These are phyloP conservation scores for Mycena latifolia DNA, from an alignment of 768 basidiomycete genomes.

Conservation along the genomic window DNA sequence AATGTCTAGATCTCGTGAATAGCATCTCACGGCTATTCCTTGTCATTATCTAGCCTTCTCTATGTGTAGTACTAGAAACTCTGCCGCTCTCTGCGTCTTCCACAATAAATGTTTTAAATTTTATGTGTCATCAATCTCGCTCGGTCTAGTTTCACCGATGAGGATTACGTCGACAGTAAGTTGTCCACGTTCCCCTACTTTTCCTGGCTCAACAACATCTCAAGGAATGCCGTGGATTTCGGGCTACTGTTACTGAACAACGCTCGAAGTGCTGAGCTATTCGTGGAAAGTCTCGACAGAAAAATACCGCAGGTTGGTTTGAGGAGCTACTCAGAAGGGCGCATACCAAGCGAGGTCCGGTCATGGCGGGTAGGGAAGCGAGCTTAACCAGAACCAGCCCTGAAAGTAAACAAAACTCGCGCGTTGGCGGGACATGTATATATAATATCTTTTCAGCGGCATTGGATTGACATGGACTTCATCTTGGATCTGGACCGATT, in stretches of 20 bases:
- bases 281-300: constrained; percentile 88
- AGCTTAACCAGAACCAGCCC: constrained; percentile 52
- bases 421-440: constrained; percentile 30
- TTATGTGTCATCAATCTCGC: constrained; percentile 96
- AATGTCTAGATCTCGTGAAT: no score
- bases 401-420: no score
- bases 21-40: no score
- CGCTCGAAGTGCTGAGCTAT: constrained; percentile 87
- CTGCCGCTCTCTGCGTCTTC: no score
- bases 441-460: constrained; percentile 8
- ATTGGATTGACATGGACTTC: constrained; percentile 9
- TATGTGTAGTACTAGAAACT: no score
- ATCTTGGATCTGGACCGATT: no score
- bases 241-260: constrained; percentile 94
- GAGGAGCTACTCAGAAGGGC: constrained; percentile 85
- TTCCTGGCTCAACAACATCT: constrained; percentile 5
- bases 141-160: constrained; percentile 81
- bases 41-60: no score
- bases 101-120: no score
- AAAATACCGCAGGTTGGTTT: constrained; percentile 88
- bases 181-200: constrained; percentile 28
- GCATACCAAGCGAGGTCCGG: constrained; percentile 90
- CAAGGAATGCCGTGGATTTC: constrained; percentile 95
- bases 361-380: constrained; percentile 87
- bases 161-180: constrained; percentile 94